Percentiles rank a stretch among this genome's conserved stretches.
phyloP scores from a whole-genome alignment of 2,329 filamentous ascomycete species.

The Catunica adiposa region DNA sequence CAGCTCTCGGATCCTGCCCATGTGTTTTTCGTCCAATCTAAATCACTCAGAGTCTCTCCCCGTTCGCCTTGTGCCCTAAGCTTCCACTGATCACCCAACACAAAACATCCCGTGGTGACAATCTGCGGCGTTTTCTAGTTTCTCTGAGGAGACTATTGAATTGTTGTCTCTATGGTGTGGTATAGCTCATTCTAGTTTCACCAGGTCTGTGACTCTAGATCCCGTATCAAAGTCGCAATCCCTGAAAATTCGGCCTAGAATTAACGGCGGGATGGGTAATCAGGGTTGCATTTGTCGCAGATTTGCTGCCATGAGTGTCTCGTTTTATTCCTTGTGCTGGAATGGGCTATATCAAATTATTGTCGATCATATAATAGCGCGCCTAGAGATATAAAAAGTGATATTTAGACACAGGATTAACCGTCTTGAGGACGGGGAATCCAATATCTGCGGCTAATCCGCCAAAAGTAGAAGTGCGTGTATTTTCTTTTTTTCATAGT shows the following conservation, averaged over 20 bases:
- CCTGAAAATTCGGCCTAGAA: not conserved
- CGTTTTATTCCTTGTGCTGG: not conserved
- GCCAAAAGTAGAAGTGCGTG: no score
- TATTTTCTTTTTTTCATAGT: no score
- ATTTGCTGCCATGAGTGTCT: not conserved
- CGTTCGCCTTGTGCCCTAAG: not conserved
- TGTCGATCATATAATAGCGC: not conserved
- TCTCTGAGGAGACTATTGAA: not conserved
- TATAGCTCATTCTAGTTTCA: not conserved
- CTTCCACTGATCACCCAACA: not conserved
- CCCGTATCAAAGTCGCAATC: not conserved
- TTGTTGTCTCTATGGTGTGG: not conserved
- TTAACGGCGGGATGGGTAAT: not conserved
- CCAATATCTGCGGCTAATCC: no score
- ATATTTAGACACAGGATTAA: no score
- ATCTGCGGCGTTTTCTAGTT: not conserved
- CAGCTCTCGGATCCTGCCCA: not conserved
- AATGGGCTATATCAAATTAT: not conserved
- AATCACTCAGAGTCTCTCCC: not conserved
- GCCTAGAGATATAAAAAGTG: no score
- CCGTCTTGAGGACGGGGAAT: no score
- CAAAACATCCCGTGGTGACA: not conserved
- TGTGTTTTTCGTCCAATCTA: constrained; percentile 1
- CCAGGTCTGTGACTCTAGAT: not conserved
- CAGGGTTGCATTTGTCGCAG: not conserved